phyloP scores from a whole-genome alignment of 176 grass and related monocot genomes.

The Oryza longistaminata region DNA sequence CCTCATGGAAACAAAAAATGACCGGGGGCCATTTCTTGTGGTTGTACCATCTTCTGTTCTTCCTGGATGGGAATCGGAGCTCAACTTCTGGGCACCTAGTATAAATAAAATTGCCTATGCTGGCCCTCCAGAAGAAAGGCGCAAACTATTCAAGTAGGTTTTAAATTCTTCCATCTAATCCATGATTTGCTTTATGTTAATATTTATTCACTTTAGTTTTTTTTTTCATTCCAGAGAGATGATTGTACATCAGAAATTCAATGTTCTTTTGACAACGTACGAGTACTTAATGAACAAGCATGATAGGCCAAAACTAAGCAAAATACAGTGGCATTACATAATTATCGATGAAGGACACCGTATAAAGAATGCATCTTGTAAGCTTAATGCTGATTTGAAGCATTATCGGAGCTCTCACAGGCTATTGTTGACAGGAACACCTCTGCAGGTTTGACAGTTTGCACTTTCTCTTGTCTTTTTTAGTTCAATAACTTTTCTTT shows the following conservation, averaged over 20 bases:
- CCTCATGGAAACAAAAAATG: conserved; percentile 99
- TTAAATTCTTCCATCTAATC: conserved; percentile 23
- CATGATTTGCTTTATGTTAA: conserved; percentile 1
- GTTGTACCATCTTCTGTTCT: conserved; percentile 98
- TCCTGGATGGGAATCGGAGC: conserved; percentile 89
- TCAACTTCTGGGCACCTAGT: conserved; percentile 92
- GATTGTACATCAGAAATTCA: conserved; percentile 99
- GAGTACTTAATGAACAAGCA: conserved; percentile 99
- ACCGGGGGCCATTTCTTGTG: conserved; percentile 92
- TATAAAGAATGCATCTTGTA: conserved; percentile 99
- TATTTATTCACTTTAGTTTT: conserved; percentile 48
- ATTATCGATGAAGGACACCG: conserved; percentile 99
- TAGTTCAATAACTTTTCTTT: conserved; percentile 13
- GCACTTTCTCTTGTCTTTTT: conserved; percentile 11
- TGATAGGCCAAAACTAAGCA: conserved; percentile 96
- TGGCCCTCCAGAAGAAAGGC: conserved; percentile 98
- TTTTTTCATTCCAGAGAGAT: conserved; percentile 68
- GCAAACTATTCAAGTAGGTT: conserved; percentile 89
- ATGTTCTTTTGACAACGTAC: conserved; percentile 97
- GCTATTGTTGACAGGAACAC: conserved; percentile 91
- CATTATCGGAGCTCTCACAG: conserved; percentile 93
- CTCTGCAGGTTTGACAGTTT: conserved; percentile 77
- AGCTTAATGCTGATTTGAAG: conserved; percentile 97
- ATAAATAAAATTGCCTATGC: conserved; percentile 98
- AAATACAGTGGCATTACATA: conserved; percentile 98